These are phyloP conservation scores for Talaromyces borbonicus DNA, from an alignment of 495 filamentous ascomycete genomes.

Conservation along the genomic window DNA sequence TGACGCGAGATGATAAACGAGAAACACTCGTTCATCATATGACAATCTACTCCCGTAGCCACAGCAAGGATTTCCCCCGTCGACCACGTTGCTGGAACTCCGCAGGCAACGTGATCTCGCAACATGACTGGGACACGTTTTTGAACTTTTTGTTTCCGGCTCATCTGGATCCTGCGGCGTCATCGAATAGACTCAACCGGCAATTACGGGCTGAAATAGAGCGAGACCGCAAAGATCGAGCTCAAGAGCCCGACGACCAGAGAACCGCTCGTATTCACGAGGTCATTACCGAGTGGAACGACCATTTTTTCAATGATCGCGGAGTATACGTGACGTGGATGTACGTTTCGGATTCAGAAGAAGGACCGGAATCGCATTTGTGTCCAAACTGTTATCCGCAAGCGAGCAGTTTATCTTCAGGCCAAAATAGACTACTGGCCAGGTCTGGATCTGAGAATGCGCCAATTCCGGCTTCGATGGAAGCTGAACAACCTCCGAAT, in stretches of 20 bases:
- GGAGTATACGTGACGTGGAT: constrained; percentile 26
- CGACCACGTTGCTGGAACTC: constrained; percentile 34
- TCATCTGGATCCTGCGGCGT: constrained; percentile 29
- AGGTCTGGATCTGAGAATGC: constrained; percentile 8
- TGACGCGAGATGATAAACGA: constrained; percentile 16
- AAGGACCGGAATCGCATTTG: constrained; percentile 30
- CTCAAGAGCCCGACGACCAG: constrained; percentile 34
- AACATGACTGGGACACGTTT: constrained; percentile 44
- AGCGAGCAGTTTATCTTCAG: constrained; percentile 26
- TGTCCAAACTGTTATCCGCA: constrained; percentile 37
- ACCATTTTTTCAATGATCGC: constrained; percentile 39
- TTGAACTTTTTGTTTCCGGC: constrained; percentile 37
- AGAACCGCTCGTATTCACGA: constrained; percentile 30
- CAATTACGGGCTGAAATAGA: constrained; percentile 32
- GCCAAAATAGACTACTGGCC: constrained; percentile 9
- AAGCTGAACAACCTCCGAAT: background rate
- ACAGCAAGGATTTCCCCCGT: constrained; percentile 36
- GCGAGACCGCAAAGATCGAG: constrained; percentile 33
- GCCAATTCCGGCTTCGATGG: constrained; percentile 7
- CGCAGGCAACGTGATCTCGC: constrained; percentile 27
- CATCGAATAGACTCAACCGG: constrained; percentile 29
- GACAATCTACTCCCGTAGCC: constrained; percentile 34
- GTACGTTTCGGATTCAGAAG: constrained; percentile 30
- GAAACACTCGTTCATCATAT: constrained; percentile 30
- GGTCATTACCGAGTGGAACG: constrained; percentile 43